Conservation (phyloP, 106 monocot genomes). For the Phalaenopsis equestris region DNA sequence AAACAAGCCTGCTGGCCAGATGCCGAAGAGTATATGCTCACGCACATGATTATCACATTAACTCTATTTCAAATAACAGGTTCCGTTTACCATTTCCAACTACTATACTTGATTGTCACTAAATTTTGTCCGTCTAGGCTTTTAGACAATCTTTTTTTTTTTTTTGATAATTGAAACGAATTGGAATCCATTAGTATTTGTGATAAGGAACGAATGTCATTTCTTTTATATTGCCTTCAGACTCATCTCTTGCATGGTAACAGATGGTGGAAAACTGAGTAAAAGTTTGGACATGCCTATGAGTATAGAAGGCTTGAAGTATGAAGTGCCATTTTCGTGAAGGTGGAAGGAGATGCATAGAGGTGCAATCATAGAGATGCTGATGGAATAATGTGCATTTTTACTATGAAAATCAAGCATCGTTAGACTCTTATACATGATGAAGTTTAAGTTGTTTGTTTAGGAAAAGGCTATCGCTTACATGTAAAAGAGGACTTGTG, state of each 20-base stretch:
- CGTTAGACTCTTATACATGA: no score
- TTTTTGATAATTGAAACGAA: not conserved
- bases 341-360: no score
- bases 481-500: no score
- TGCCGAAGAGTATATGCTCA: conserved; percentile 81
- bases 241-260: not conserved
- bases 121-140: not conserved
- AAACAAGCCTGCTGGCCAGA: conserved; percentile 58
- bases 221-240: not conserved
- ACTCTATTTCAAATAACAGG: conserved; percentile 95
- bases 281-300: not conserved
- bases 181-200: not conserved
- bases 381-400: no score
- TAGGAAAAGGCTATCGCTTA: no score
- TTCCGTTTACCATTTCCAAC: conserved; percentile 2
- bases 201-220: not conserved
- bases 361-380: no score
- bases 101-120: not conserved
- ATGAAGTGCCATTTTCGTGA: no score
- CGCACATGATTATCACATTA: conserved; percentile 94
- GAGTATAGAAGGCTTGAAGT: no score
- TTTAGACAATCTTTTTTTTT: not conserved
- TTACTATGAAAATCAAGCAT: no score
- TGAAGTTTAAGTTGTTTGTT: no score
- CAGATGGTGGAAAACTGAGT: not conserved